phyloP scores from a whole-genome alignment of 2,329 filamentous ascomycete species.

The Parafenestella ontariensis region DNA sequence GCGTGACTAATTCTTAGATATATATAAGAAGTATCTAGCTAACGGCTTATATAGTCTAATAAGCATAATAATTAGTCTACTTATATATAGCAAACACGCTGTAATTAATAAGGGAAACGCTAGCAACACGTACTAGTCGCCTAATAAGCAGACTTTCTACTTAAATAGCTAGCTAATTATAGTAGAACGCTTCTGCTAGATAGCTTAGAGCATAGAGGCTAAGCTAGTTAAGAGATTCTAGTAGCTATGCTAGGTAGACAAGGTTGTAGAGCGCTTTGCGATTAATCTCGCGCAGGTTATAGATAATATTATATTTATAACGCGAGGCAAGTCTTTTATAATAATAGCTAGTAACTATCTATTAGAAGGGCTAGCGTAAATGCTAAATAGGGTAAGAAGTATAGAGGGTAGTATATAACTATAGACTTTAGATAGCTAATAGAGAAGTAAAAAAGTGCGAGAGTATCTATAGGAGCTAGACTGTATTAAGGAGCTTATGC shows the following conservation, averaged over 20 bases:
- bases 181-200: too few relatives aligned
- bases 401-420: not conserved
- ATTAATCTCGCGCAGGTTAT: not conserved
- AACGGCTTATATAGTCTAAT: constrained; percentile 27
- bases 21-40: too few relatives aligned
- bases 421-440: not conserved
- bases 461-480: not conserved
- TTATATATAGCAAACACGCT: not conserved
- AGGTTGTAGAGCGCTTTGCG: constrained; percentile 2
- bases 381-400: too few relatives aligned
- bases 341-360: not conserved
- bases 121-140: constrained; percentile 17
- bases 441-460: not conserved
- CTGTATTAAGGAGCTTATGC: not conserved
- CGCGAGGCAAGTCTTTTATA: not conserved
- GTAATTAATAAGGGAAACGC: constrained; percentile 8
- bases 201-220: too few relatives aligned
- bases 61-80: constrained; percentile 26
- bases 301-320: not conserved
- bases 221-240: too few relatives aligned
- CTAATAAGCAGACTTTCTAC: constrained; percentile 21
- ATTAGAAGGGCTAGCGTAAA: too few relatives aligned
- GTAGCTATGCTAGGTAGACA: too few relatives aligned
- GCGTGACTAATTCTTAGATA: too few relatives aligned
- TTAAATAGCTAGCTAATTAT: too few relatives aligned